Conservation (phyloP, 768 basidiomycete genomes). For the Dioszegia aurantiaca region DNA sequence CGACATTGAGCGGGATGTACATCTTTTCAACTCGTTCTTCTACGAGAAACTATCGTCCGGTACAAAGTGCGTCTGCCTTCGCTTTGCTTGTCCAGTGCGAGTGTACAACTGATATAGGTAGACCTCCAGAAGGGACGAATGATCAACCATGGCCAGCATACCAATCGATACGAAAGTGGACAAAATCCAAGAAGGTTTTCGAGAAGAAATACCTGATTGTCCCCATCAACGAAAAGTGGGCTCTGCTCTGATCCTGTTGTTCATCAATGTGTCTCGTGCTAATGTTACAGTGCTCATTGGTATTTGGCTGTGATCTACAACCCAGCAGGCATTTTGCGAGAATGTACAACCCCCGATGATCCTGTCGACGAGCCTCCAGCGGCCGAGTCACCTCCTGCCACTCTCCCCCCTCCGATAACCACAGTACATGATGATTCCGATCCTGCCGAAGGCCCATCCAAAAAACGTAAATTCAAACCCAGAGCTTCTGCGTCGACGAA, state of each 20-base stretch:
- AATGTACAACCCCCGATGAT: no score
- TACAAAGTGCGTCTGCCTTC: constrained; percentile 25
- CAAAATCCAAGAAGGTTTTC: constrained; percentile 70
- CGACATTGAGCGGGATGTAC: constrained; percentile 60
- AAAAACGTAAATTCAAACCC: no score
- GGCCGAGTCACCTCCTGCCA: no score
- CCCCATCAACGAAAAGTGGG: constrained; percentile 94
- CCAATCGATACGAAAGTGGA: constrained; percentile 88
- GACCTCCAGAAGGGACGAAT: background rate
- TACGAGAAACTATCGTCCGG: constrained; percentile 86
- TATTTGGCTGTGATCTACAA: constrained; percentile 90
- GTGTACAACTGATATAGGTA: background rate
- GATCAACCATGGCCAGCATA: constrained; percentile 55
- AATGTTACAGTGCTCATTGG: constrained; percentile 75
- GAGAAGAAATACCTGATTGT: constrained; percentile 87
- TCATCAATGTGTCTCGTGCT: background rate
- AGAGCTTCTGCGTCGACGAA: no score
- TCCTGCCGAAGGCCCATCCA: no score
- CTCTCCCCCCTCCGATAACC: no score
- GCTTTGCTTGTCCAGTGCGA: background rate
- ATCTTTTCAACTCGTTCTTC: constrained; percentile 96
- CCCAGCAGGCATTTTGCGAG: constrained; percentile 61
- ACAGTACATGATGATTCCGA: no score
- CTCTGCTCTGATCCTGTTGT: background rate
- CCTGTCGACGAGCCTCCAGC: background rate